Base-by-base conservation (phyloP, 768 basidiomycete genomes). In the Podaxis mareebaensis region DNA sequence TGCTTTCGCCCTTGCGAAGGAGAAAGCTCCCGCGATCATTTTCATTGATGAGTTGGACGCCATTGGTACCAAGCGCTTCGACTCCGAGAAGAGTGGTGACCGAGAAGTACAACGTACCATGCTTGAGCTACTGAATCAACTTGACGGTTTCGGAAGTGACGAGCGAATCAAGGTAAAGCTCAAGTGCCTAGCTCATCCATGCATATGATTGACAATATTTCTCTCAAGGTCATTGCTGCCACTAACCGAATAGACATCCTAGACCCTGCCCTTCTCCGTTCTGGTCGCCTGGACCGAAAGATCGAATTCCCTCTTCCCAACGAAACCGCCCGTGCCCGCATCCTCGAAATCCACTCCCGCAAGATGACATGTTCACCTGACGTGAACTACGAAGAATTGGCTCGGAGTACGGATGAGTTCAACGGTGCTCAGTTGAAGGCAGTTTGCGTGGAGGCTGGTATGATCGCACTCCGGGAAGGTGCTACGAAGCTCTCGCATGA, bases 51-150 rank as follows among this genome's bases (percentile, higher is more conserved):
- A 99, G 72, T 76, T 99, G 72, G 96, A 99, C 74, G 96, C 96
- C n/a, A 96, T 99, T 68, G 96, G 96, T 46, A 99, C 96, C 11
- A 98, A 98, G 75, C 92, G 97, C 7, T 99, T 99, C 72, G 97
- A 99, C 72, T 95, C 93, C 17, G 96, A 99, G 77, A 99, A 99
- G 84, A 93, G 93, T 70, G 97, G 97, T 65, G 97, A 99, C 76
- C 87, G 97, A 73, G 97, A 99, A 74, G 97, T 99, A n/a, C 97
- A 99, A 76, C 81, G 97, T 65, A 99, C 97, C n/a, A 99, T 99
- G 97, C 81, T 99, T 72, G 97, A 99, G 74, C 83, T 99, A 51
- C 85, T 99, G 66, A 99, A 99, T 75, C 97, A 99, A 76, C 81
- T 99, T 48, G 97, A 99, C 70, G 97, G 97, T 33, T 99, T 99